These are phyloP conservation scores for Oxytropis ochrocephala DNA, from an alignment of 306 rosid genomes.

Conservation along the genomic window DNA sequence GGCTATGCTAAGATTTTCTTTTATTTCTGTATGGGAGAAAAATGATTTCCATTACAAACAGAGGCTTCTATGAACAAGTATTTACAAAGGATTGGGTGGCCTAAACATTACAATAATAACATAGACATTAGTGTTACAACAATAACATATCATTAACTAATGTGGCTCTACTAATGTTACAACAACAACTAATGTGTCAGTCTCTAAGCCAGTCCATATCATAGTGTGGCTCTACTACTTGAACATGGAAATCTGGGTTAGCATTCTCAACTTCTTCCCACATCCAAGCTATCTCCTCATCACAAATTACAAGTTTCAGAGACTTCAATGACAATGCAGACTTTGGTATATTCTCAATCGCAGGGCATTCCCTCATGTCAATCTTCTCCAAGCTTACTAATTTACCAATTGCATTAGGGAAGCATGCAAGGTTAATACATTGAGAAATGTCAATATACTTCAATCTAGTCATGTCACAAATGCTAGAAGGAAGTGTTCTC, in stretches of 20 bases:
- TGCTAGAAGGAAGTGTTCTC: constrained; percentile 46
- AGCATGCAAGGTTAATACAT: constrained; percentile 47
- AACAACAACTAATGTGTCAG: no score
- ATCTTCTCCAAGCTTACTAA: constrained; percentile 62
- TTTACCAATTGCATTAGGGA: constrained; percentile 55
- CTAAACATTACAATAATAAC: neutral
- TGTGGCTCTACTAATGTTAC: no score
- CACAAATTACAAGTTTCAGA: constrained; percentile 58
- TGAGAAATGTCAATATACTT: constrained; percentile 75
- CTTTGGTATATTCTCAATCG: constrained; percentile 42
- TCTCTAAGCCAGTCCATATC: constrained; percentile 80
- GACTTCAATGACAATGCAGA: constrained; percentile 47
- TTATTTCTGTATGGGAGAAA: no score
- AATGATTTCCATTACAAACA: neutral
- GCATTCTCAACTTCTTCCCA: constrained; percentile 53
- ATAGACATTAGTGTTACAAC: neutral
- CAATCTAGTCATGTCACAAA: constrained; percentile 43
- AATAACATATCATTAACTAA: no score
- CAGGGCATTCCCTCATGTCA: constrained; percentile 87
- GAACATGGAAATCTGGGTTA: constrained; percentile 46
- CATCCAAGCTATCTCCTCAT: constrained; percentile 62
- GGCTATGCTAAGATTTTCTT: neutral
- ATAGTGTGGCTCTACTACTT: constrained; percentile 51
- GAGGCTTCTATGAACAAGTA: constrained; percentile 17
- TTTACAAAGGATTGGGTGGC: constrained; percentile 21